A percentile compares a stretch with the other conserved stretches of the same genome.
phyloP scores from a whole-genome alignment of 2,329 filamentous ascomycete species.

The Ophidiomyces ophidiicola region DNA sequence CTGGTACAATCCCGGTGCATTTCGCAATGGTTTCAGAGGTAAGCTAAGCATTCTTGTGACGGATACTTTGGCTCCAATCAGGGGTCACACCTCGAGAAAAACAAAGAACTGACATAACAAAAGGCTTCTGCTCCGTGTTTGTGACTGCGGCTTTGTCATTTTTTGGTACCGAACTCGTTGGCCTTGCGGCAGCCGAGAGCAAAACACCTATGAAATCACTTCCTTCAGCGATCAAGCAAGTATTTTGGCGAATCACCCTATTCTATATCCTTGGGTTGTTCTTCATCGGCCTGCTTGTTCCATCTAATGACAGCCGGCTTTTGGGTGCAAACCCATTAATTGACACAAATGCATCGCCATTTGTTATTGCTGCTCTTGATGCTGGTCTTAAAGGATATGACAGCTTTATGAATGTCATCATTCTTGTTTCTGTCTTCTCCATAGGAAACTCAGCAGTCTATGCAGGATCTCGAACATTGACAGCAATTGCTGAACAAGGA shows the following conservation, averaged over 20 bases:
- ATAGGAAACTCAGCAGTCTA: conserved; percentile 55
- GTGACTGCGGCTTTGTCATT: conserved; percentile 28
- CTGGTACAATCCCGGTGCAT: conserved; percentile 56
- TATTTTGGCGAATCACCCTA: conserved; percentile 44
- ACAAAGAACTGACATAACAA: no score
- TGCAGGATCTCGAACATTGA: conserved; percentile 53
- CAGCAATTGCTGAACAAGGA: conserved; percentile 61
- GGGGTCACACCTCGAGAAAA: no score
- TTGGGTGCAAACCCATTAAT: conserved; percentile 29
- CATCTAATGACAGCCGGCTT: conserved; percentile 30
- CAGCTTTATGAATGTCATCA: conserved; percentile 61
- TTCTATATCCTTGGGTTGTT: conserved; percentile 48
- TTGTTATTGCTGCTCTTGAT: conserved; percentile 57
- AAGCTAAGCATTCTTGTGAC: not conserved
- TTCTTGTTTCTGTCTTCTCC: conserved; percentile 60
- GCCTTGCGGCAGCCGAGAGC: conserved; percentile 45
- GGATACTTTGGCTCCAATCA: no score
- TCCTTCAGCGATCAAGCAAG: conserved; percentile 41
- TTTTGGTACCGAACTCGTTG: conserved; percentile 38
- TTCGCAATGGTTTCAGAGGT: conserved; percentile 48
- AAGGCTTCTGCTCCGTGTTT: conserved; percentile 49
- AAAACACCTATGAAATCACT: conserved; percentile 41
- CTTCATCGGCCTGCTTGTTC: conserved; percentile 47
- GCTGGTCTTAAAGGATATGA: conserved; percentile 57
- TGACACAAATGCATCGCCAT: conserved; percentile 41